A percentile compares a stretch with the other conserved stretches of the same genome.
phyloP scores from a whole-genome alignment of 2,329 filamentous ascomycete species.

The Claviceps quebecensis region DNA sequence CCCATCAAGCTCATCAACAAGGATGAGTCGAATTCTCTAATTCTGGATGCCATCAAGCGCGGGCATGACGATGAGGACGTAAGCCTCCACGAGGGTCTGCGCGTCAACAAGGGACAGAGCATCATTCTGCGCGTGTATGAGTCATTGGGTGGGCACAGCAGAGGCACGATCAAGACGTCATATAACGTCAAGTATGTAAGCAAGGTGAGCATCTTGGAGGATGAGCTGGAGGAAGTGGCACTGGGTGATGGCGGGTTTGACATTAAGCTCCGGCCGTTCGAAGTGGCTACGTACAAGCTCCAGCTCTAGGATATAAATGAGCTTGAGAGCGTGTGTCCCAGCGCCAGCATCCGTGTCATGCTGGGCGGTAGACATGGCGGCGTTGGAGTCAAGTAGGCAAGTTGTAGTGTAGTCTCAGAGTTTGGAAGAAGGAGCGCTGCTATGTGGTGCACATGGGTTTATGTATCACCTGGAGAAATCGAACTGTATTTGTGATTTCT shows the following conservation, averaged over 20 bases:
- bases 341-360: constrained; percentile 9
- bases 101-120: constrained; percentile 56
- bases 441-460: too few relatives aligned
- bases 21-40: constrained; percentile 40
- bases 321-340: constrained; percentile 13
- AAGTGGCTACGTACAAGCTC: constrained; percentile 69
- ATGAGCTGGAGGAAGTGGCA: constrained; percentile 57
- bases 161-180: constrained; percentile 53
- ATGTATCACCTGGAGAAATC: too few relatives aligned
- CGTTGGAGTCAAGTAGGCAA: not conserved
- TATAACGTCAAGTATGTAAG: constrained; percentile 62
- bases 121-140: constrained; percentile 82
- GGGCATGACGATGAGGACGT: constrained; percentile 79
- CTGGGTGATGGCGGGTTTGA: constrained; percentile 35
- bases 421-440: too few relatives aligned
- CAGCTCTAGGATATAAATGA: constrained; percentile 27
- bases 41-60: constrained; percentile 84
- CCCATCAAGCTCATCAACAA: constrained; percentile 56
- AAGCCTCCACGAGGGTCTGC: constrained; percentile 44
- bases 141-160: constrained; percentile 66
- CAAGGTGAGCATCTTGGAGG: constrained; percentile 81
- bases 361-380: constrained; percentile 1
- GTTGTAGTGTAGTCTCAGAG: not conserved
- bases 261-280: constrained; percentile 63
- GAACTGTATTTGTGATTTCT: too few relatives aligned